phyloP scores from a whole-genome alignment of 176 grass and related monocot genomes.

The Oryza meridionalis region DNA sequence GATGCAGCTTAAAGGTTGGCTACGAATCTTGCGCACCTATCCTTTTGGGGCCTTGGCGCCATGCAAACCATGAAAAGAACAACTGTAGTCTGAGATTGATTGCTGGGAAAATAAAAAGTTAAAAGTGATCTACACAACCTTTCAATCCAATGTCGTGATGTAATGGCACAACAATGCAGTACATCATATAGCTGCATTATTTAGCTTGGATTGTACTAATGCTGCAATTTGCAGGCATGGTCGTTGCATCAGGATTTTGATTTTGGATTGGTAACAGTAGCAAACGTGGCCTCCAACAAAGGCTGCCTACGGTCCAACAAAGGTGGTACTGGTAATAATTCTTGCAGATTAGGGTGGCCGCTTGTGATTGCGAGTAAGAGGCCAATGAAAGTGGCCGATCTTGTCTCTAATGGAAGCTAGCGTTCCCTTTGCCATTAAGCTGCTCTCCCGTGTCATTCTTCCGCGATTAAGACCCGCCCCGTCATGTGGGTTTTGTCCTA shows the following conservation, averaged over 20 bases:
- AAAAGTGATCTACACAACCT: background rate
- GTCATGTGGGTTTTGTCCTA: background rate
- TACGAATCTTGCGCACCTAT: background rate
- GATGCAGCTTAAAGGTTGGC: background rate
- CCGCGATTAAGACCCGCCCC: background rate
- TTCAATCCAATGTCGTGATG: background rate
- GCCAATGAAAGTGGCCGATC: conserved; percentile 35
- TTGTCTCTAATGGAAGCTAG: conserved; percentile 37
- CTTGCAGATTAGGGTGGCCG: background rate
- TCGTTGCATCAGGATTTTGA: background rate
- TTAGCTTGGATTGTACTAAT: too few species aligned
- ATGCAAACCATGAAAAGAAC: background rate
- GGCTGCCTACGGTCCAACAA: conserved; percentile 19
- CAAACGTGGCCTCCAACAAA: conserved; percentile 26
- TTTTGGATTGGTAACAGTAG: background rate
- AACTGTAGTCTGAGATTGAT: background rate
- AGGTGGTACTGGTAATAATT: background rate
- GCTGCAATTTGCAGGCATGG: too few species aligned
- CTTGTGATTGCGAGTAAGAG: background rate
- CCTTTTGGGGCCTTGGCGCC: background rate
- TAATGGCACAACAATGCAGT: background rate
- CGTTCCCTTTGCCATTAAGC: background rate
- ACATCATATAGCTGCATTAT: background rate
- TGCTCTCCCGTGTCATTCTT: background rate
- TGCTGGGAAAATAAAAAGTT: background rate